Conservation (phyloP, 495 filamentous ascomycete species). For the Tuber melanosporum region DNA sequence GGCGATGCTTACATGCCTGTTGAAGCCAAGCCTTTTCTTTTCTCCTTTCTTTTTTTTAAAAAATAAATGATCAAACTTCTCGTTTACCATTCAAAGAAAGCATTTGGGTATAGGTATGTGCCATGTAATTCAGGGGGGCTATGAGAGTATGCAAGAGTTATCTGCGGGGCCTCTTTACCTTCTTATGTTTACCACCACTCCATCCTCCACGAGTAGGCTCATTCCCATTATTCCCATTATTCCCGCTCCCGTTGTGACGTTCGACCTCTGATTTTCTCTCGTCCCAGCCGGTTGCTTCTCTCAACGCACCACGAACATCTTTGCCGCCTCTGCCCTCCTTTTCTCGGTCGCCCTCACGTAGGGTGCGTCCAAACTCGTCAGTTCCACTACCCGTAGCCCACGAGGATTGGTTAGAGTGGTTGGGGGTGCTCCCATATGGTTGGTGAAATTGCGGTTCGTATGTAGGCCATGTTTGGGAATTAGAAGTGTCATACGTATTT, state of each 20-base stretch:
- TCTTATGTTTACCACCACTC: conserved; percentile 36
- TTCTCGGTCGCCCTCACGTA: conserved; percentile 36
- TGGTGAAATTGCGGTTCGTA: conserved; percentile 33
- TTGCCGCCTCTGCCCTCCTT: conserved; percentile 37
- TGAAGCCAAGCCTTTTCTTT: neutral
- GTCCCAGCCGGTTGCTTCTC: conserved; percentile 35
- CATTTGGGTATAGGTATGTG: conserved; percentile 16
- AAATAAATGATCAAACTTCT: neutral
- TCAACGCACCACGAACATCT: conserved; percentile 33
- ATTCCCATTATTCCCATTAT: conserved; percentile 8
- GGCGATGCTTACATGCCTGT: neutral
- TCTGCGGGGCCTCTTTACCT: conserved; percentile 36
- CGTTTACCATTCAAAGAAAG: neutral
- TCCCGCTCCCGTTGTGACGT: conserved; percentile 18
- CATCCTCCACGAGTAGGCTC: conserved; percentile 20
- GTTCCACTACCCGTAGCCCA: conserved; percentile 29
- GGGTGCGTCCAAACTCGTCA: conserved; percentile 33
- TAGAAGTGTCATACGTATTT: conserved; percentile 24
- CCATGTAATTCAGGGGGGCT: conserved; percentile 10
- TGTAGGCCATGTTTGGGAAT: conserved; percentile 23
- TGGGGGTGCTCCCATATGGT: conserved; percentile 26
- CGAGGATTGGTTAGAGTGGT: conserved; percentile 29
- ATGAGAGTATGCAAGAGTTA: conserved; percentile 16
- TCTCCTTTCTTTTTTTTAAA: neutral
- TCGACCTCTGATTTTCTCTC: conserved; percentile 29